phyloP scores from a whole-genome alignment of 306 rosid genomes.

The Inga laurina region DNA sequence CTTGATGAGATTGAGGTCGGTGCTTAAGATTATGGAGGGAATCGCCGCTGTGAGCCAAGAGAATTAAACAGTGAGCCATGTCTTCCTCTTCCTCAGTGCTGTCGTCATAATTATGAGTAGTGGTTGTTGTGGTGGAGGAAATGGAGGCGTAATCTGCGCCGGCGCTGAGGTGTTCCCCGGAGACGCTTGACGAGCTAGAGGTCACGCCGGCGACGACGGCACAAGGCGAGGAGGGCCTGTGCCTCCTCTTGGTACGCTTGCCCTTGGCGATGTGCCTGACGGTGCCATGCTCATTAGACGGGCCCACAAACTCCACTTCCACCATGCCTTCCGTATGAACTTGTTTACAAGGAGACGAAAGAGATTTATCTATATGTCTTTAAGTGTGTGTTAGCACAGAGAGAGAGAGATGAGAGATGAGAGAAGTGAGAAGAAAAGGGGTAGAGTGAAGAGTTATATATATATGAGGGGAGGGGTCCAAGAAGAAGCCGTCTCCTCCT shows the following conservation, averaged over 20 bases:
- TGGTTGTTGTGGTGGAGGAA: constrained; percentile 52
- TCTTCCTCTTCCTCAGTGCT: constrained; percentile 81
- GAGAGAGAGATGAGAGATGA: constrained; percentile 11
- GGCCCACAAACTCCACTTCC: constrained; percentile 39
- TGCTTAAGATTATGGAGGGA: not conserved
- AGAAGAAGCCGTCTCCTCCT: constrained; percentile 3
- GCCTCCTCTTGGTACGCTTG: constrained; percentile 74
- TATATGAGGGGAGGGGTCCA: not conserved
- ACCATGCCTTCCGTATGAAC: constrained; percentile 47
- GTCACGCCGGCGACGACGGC: constrained; percentile 22
- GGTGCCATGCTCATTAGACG: constrained; percentile 24
- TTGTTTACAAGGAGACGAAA: not conserved
- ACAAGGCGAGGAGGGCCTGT: constrained; percentile 43
- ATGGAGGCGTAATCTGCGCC: constrained; percentile 44
- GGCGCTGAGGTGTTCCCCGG: not conserved
- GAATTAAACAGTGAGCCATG: constrained; percentile 94
- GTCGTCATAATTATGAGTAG: constrained; percentile 28
- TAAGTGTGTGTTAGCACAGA: not conserved
- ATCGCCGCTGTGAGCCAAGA: constrained; percentile 61
- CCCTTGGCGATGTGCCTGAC: constrained; percentile 43
- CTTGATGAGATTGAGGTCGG: not conserved
- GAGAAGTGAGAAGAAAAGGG: constrained; percentile 18
- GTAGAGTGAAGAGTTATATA: not conserved
- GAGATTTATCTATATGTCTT: not conserved
- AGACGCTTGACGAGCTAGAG: constrained; percentile 63